These are phyloP conservation scores for Gyromitra esculenta DNA, from an alignment of 2,329 filamentous ascomycete species.

Conservation along the genomic window DNA sequence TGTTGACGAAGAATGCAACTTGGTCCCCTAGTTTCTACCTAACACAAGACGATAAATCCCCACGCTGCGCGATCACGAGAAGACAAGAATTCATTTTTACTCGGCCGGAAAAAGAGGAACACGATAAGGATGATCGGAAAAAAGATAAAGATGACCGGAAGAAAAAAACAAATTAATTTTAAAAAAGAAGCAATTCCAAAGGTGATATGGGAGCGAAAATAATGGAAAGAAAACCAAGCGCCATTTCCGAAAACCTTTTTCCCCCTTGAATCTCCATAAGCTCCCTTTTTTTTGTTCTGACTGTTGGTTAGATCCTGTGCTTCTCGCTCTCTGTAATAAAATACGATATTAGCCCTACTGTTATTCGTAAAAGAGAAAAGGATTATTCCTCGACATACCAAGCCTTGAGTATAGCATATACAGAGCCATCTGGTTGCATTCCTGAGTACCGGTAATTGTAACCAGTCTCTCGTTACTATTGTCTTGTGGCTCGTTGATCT, in stretches of 20 bases:
- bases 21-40: neutral
- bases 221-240: conserved; percentile 52
- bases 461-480: conserved; percentile 98
- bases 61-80: conserved; percentile 2
- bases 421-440: conserved; percentile 99
- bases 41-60: conserved; percentile 9
- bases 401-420: conserved; percentile 99
- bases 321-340: conserved; percentile 74
- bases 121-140: conserved; percentile 31
- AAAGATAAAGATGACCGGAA: conserved; percentile 30
- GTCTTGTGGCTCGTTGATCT: conserved; percentile 99
- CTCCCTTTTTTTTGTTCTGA: conserved; percentile 44
- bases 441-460: conserved; percentile 95
- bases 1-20: neutral
- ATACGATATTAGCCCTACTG: conserved; percentile 45
- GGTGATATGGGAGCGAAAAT: conserved; percentile 51
- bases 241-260: conserved; percentile 48
- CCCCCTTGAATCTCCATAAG: conserved; percentile 40
- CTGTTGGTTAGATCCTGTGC: conserved; percentile 70
- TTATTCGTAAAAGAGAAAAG: neutral
- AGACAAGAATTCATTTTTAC: conserved; percentile 26
- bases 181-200: conserved; percentile 50
- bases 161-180: conserved; percentile 44
- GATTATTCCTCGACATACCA: conserved; percentile 69
- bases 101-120: conserved; percentile 12